Percentiles rank a stretch among this genome's conserved stretches.
Conservation (phyloP, 805 yeast genomes). For the Yarrowia bubula region DNA sequence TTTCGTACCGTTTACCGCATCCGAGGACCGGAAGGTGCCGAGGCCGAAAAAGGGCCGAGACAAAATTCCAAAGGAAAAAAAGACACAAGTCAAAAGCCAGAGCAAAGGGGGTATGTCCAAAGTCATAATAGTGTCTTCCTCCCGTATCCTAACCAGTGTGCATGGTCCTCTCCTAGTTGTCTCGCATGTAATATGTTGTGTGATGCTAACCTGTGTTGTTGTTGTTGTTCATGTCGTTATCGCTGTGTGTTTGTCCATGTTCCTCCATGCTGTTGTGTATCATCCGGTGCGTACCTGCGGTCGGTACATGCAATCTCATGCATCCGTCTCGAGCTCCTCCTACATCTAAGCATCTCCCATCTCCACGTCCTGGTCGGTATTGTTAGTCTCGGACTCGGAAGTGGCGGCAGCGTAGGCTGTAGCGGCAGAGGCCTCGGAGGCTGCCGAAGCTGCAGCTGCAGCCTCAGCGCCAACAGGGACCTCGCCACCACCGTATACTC, state of each 20-base stretch:
- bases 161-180: too few relatives aligned
- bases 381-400: neutral
- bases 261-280: too few relatives aligned
- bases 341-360: conserved; percentile 17
- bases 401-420: neutral
- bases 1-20: neutral
- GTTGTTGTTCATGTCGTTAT: too few relatives aligned
- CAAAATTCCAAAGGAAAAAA: neutral
- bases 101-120: too few relatives aligned
- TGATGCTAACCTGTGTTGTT: too few relatives aligned
- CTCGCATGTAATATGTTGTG: too few relatives aligned
- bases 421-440: neutral
- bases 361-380: conserved; percentile 18
- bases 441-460: neutral
- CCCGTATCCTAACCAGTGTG: too few relatives aligned
- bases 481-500: neutral
- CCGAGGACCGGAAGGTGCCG: conserved; percentile 15
- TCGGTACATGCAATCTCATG: neutral
- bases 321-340: neutral
- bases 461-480: neutral
- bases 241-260: too few relatives aligned
- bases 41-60: conserved; percentile 16
- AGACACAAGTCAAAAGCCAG: too few relatives aligned
- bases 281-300: too few relatives aligned
- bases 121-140: too few relatives aligned